Evolutionary conservation across 2,329 filamentous ascomycete species (phyloP).

Genomic region (Dryadomyces quercus-mongolicae): DNA sequence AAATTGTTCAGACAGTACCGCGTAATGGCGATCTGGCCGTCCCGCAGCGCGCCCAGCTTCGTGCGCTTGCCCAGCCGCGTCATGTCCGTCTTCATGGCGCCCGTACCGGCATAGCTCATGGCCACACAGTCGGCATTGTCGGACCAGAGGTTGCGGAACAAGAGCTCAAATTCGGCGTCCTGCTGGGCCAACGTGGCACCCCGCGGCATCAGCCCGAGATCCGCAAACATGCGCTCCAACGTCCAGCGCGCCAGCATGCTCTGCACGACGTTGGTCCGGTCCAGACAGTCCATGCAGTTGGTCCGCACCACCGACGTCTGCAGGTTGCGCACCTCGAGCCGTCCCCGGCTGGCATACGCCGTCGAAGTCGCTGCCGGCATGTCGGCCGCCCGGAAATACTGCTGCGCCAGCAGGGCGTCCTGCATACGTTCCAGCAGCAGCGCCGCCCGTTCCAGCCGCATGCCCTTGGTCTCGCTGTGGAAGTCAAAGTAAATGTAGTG

Average conservation of each 20-base stretch:
- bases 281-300: constrained; percentile 98
- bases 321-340: constrained; percentile 64
- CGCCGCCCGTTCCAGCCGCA: constrained; percentile 85
- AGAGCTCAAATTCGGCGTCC: constrained; percentile 69
- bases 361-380: constrained; percentile 55
- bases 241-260: constrained; percentile 90
- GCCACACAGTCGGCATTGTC: constrained; percentile 97
- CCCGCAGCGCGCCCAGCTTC: constrained; percentile 70
- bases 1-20: constrained; percentile 94
- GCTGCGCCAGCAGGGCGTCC: constrained; percentile 63
- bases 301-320: constrained; percentile 90
- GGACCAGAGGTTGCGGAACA: constrained; percentile 97
- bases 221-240: constrained; percentile 76
- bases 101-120: constrained; percentile 85
- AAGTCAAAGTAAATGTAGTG: constrained; percentile 99
- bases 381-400: constrained; percentile 88
- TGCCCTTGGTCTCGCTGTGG: constrained; percentile 91
- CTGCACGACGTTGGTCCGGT: constrained; percentile 95
- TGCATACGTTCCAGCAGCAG: constrained; percentile 73
- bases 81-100: constrained; percentile 95
- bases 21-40: constrained; percentile 77
- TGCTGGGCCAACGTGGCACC: constrained; percentile 67
- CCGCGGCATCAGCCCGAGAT: constrained; percentile 64
- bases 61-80: constrained; percentile 89
- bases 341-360: constrained; percentile 42